Conservation (phyloP, 176 grass and related monocot species). For the Bothriochloa decipiens region DNA sequence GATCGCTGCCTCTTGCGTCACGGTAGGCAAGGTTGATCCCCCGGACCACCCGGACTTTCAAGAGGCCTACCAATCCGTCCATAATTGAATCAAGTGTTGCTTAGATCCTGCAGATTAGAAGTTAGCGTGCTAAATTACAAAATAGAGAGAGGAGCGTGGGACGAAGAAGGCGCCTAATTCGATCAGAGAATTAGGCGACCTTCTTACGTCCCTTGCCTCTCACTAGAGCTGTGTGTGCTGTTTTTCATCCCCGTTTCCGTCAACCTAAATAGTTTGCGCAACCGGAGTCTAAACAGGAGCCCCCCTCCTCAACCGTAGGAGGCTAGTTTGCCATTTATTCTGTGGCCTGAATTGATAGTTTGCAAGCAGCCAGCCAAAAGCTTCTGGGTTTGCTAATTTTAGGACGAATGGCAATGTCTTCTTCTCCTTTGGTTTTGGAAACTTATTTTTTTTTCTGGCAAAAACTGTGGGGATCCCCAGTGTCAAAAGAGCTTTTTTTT, state of each 20-base stretch:
- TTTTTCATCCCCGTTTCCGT: background rate
- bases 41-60: constrained; percentile 69
- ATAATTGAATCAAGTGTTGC: constrained; percentile 36
- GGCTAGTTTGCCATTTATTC: constrained; percentile 34
- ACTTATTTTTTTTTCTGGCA: background rate
- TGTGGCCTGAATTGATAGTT: constrained; percentile 26
- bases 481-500: too few species aligned
- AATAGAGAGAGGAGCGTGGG: constrained; percentile 25
- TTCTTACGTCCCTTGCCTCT: constrained; percentile 46
- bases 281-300: background rate
- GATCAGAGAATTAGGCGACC: constrained; percentile 41
- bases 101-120: constrained; percentile 10
- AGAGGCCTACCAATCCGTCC: constrained; percentile 64
- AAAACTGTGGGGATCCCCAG: too few species aligned
- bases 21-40: constrained; percentile 90
- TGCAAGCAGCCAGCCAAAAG: background rate
- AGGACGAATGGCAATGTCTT: background rate
- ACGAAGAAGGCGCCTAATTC: constrained; percentile 59
- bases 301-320: constrained; percentile 9
- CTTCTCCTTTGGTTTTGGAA: background rate
- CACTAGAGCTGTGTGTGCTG: background rate
- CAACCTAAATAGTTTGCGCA: constrained; percentile 30
- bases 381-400: constrained; percentile 24
- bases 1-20: constrained; percentile 82
- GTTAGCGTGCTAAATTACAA: constrained; percentile 1